Base-by-base conservation (phyloP, 1,139 yeast genomes). In the Candida sp. region DNA sequence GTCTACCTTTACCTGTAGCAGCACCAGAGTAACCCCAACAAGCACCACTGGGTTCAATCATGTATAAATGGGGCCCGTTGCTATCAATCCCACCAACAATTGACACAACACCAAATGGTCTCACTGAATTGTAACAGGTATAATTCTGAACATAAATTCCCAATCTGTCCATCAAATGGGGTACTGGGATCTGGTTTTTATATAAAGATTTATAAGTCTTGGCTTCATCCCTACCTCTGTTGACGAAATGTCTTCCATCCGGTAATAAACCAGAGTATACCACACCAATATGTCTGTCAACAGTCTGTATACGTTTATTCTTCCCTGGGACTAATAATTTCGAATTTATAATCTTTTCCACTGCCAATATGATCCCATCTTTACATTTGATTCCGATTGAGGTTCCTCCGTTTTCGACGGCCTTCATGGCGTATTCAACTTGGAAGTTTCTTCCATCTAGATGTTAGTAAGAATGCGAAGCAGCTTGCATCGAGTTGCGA, bases 1-100 rank as follows among this genome's bases (percentile, higher is more conserved):
- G 99, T 64, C 98, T 83, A 38, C 99, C 99, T 65, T 93, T 95
- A 49, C 99, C 99, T 4, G 97, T 82, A 32, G 99, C 99, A 40
- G 97, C 96, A 45, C 97, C 99, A 43, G 80, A 78, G 67, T 93
- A 95, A 39, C 99, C 99, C 98, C 99, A 93, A 60, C 84, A 87
- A 1, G 90, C 76, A 48, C 99, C 99, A 64, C 96, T 87, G 52
- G 99, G 99, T 64, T 95, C 99, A 49, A 95, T 78, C 97, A 93
- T 91, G 69, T 87, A 91, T 59, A 95, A 77, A 62, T 91, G 97
- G 33, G 96, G 83, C 6, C 96, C 96, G 49, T 85, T 80, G 36
- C 80, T 83, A 63, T 91, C 98, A 40, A 88, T 82, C 49, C 99
- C 99, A 39, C 97, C 99, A 42, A 95, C 79, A 50, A 95, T 91